These are phyloP conservation scores for Spinacia oleracea DNA, from an alignment of 179 eudicot species.

Conservation along the genomic window DNA sequence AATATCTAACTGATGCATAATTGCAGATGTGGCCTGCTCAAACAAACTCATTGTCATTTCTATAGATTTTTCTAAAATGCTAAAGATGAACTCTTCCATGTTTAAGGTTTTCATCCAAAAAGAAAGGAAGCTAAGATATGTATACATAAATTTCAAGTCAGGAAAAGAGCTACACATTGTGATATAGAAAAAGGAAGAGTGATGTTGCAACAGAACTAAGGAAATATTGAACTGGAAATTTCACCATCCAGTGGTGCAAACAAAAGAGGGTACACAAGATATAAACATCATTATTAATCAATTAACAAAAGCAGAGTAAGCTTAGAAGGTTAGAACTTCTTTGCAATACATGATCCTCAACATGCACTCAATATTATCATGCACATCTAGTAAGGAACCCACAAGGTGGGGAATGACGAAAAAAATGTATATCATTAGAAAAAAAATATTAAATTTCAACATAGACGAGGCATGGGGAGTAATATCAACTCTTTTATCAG, in stretches of 20 bases:
- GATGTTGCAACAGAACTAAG: neutral
- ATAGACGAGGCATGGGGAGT: neutral
- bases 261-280: neutral
- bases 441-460: neutral
- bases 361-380: neutral
- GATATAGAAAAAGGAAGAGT: neutral
- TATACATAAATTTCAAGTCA: neutral
- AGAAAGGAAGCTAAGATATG: neutral
- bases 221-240: neutral
- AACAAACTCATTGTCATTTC: neutral
- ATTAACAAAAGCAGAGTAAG: neutral
- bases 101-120: no score
- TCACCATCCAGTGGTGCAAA: neutral
- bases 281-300: neutral
- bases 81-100: no score
- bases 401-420: neutral
- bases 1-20: neutral
- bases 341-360: neutral
- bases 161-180: neutral
- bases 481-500: conserved; percentile 10
- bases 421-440: neutral
- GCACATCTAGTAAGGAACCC: neutral
- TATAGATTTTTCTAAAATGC: neutral
- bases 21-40: neutral
- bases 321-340: neutral